phyloP scores from a whole-genome alignment of 2,329 filamentous ascomycete species.

The Colletotrichum orbiculare region DNA sequence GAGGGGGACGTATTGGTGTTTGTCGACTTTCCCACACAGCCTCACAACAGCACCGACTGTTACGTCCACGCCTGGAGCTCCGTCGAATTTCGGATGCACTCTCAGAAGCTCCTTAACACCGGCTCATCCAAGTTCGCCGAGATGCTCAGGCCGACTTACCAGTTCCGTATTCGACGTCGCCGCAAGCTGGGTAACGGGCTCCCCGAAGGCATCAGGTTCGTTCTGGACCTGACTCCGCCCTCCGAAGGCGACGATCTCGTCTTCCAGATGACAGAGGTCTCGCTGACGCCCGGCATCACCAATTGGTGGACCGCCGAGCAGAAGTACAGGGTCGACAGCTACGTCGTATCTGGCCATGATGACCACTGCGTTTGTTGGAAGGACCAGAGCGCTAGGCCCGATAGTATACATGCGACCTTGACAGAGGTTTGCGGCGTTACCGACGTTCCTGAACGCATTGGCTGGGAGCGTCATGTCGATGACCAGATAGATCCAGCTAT shows the following conservation, averaged over 20 bases:
- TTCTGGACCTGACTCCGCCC: conserved; percentile 73
- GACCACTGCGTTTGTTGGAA: conserved; percentile 50
- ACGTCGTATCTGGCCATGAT: conserved; percentile 53
- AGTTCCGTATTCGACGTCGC: conserved; percentile 52
- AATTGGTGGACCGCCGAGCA: conserved; percentile 61
- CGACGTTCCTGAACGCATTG: background rate
- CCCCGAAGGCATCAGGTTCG: conserved; percentile 61
- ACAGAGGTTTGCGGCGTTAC: no score
- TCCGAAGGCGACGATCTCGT: conserved; percentile 72
- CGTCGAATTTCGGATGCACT: conserved; percentile 56
- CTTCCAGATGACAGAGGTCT: conserved; percentile 67
- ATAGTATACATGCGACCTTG: no score
- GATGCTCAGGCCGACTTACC: conserved; percentile 55
- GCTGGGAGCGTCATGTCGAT: background rate
- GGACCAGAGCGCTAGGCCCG: background rate
- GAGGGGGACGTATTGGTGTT: conserved; percentile 58
- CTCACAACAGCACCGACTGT: conserved; percentile 45
- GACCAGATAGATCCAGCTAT: conserved; percentile 3
- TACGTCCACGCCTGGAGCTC: conserved; percentile 47
- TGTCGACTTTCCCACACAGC: conserved; percentile 50
- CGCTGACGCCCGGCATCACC: conserved; percentile 65
- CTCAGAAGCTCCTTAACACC: conserved; percentile 57
- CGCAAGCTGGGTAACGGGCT: conserved; percentile 48
- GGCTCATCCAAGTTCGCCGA: conserved; percentile 59
- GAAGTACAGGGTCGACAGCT: conserved; percentile 46